These are phyloP conservation scores for Rhodomyrtus psidioides DNA, from an alignment of 441 rosid species.

Conservation along the genomic window DNA sequence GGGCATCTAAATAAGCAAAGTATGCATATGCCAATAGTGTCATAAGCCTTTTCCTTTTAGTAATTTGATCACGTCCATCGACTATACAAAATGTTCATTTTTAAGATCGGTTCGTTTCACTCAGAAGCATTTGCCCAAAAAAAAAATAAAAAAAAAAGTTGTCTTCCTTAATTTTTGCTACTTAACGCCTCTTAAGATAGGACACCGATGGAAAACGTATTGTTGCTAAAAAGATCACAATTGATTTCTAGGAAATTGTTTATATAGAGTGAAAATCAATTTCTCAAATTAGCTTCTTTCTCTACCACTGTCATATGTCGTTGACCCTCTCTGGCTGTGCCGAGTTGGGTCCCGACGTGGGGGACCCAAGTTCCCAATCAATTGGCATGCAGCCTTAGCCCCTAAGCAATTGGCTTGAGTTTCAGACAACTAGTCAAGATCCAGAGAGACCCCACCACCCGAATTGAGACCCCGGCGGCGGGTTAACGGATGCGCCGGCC, in stretches of 20 bases:
- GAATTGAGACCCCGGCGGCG: not conserved
- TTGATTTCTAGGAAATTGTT: no score
- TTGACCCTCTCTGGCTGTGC: not conserved
- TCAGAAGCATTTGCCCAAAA: not conserved
- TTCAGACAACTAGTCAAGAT: not conserved
- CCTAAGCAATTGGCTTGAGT: not conserved
- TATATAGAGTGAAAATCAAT: not conserved
- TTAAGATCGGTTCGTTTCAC: not conserved
- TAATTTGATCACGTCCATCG: not conserved
- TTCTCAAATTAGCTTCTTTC: not conserved
- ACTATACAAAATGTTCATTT: not conserved
- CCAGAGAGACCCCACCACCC: not conserved
- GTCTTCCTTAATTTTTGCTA: no score
- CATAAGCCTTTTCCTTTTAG: not conserved
- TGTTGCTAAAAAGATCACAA: no score
- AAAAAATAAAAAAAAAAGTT: no score
- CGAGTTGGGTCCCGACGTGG: rapidly evolving
- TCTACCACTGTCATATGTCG: not conserved
- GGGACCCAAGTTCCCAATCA: not conserved
- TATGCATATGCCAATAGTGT: no score
- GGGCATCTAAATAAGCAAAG: not conserved
- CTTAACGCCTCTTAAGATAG: no score
- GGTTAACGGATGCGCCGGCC: not conserved
- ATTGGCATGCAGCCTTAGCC: not conserved
- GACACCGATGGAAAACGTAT: no score